phyloP scores from a whole-genome alignment of 2,329 filamentous ascomycete genomes.

The Fusarium kyushuense region DNA sequence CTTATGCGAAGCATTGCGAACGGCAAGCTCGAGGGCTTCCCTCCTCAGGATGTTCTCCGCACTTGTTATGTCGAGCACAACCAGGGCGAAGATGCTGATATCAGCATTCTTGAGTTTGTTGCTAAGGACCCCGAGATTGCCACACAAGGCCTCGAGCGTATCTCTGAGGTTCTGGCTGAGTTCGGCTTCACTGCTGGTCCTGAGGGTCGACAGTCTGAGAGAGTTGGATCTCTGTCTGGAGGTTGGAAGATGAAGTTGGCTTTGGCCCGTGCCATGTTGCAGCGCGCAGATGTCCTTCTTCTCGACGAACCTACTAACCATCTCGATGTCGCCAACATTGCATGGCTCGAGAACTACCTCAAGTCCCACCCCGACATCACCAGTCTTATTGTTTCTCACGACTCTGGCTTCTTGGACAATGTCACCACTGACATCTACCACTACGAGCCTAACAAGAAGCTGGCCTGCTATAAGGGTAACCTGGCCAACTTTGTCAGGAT shows the following conservation, averaged over 20 bases:
- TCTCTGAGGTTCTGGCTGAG: conserved; percentile 85
- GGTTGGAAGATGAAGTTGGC: conserved; percentile 99
- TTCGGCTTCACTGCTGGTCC: conserved; percentile 94
- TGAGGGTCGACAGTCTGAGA: conserved; percentile 87
- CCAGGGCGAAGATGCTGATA: conserved; percentile 96
- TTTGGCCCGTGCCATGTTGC: conserved; percentile 94
- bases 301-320: conserved; percentile 99
- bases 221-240: conserved; percentile 93
- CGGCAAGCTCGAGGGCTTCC: conserved; percentile 97
- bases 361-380: conserved; percentile 97
- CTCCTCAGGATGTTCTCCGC: conserved; percentile 88
- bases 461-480: conserved; percentile 87
- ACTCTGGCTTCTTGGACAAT: conserved; percentile 95
- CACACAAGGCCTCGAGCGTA: conserved; percentile 81
- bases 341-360: conserved; percentile 95
- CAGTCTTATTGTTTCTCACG: conserved; percentile 97
- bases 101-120: conserved; percentile 95
- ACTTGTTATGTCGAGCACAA: conserved; percentile 99
- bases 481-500: conserved; percentile 85
- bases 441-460: conserved; percentile 95
- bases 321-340: conserved; percentile 94
- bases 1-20: conserved; percentile 96
- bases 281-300: conserved; percentile 94
- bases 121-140: conserved; percentile 89
- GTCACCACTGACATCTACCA: conserved; percentile 99